Evolutionary conservation across 371 early-diverging fungal species (phyloP).

Genomic region (Choanephora cucurbitarum): DNA sequence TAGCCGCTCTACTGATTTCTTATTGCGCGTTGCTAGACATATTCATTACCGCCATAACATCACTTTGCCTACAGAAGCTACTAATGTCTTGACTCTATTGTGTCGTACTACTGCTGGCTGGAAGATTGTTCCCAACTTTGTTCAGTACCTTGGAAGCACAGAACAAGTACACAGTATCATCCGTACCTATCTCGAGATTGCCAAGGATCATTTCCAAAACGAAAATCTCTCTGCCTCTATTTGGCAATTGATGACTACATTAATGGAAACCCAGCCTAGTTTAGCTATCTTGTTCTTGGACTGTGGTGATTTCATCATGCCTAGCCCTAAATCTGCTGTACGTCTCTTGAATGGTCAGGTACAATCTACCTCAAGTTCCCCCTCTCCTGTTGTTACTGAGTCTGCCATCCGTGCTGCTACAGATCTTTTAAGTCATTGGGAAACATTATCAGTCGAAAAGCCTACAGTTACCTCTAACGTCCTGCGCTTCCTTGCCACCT

Average conservation of each 20-base stretch:
- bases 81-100: constrained; percentile 35
- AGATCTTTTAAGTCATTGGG: constrained; percentile 38
- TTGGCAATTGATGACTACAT: constrained; percentile 43
- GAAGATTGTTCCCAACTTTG: constrained; percentile 40
- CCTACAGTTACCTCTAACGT: constrained; percentile 44
- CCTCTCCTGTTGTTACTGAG: constrained; percentile 15
- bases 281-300: constrained; percentile 49
- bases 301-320: constrained; percentile 53
- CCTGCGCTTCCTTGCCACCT: constrained; percentile 44
- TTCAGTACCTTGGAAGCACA: constrained; percentile 43
- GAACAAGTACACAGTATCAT: constrained; percentile 42
- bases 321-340: constrained; percentile 51
- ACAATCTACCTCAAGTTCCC: neutral
- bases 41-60: constrained; percentile 38
- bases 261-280: constrained; percentile 49
- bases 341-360: constrained; percentile 52
- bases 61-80: constrained; percentile 34
- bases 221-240: constrained; percentile 35
- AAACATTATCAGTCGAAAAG: constrained; percentile 33
- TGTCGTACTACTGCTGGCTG: constrained; percentile 33
- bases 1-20: constrained; percentile 32
- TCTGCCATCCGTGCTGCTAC: constrained; percentile 47
- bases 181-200: constrained; percentile 34
- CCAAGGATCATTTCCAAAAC: constrained; percentile 36
- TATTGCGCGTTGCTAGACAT: constrained; percentile 38